These are phyloP conservation scores for Backusella morwellensis DNA, from an alignment of 192 early-diverging fungal species.

Conservation along the genomic window DNA sequence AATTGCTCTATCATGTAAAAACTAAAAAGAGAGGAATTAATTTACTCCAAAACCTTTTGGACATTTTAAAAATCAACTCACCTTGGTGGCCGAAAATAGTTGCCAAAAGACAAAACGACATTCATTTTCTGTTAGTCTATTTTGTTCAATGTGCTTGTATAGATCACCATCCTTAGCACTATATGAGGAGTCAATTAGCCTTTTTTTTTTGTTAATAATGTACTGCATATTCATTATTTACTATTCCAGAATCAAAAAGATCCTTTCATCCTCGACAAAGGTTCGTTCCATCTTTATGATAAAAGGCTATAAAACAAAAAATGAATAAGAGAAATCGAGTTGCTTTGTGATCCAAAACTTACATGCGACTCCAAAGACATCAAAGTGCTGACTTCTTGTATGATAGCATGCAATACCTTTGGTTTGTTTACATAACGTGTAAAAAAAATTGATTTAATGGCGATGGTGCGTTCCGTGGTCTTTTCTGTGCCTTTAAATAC, in stretches of 20 bases:
- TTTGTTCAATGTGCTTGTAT: conserved; percentile 85
- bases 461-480: not conserved
- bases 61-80: not conserved
- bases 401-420: not conserved
- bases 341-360: not conserved
- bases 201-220: not conserved
- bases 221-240: not conserved
- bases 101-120: conserved; percentile 76
- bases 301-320: conserved; percentile 10
- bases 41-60: no score
- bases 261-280: conserved; percentile 1
- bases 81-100: conserved; percentile 72
- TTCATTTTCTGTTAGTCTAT: conserved; percentile 74
- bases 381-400: conserved; percentile 4
- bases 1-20: conserved; percentile 79
- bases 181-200: conserved; percentile 11
- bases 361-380: conserved; percentile 17
- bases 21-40: conserved; percentile 39
- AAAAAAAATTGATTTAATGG: conserved; percentile 3
- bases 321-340: not conserved
- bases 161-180: conserved; percentile 88
- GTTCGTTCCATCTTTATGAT: conserved; percentile 14
- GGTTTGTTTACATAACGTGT: not conserved
- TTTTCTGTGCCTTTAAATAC: not conserved
- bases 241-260: conserved; percentile 22